Evolutionary conservation across 768 basidiomycete genomes (phyloP).

Genomic region (Mrakia hoshinonis): DNA sequence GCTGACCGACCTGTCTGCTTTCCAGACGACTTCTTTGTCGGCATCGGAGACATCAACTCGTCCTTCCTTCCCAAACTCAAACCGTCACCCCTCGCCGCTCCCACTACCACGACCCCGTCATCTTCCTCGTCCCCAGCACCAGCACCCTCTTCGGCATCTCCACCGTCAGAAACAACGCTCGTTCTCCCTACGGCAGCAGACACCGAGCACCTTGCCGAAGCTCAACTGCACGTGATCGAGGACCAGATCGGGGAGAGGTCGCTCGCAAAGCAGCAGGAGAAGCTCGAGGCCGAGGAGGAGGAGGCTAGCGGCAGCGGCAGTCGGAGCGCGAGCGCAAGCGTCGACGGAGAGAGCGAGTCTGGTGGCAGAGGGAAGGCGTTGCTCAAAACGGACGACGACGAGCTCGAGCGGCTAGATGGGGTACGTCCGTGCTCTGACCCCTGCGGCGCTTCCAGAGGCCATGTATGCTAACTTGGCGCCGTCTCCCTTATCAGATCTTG

Average conservation of each 20-base stretch:
- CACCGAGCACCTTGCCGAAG: slow-evolving; percentile 14
- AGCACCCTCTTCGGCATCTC: slow-evolving; percentile 5
- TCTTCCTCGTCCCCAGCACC: slow-evolving; percentile 28
- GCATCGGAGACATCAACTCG: slow-evolving; percentile 97
- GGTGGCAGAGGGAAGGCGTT: slow-evolving; percentile 52
- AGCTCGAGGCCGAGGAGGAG: neutral
- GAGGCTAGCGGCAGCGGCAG: neutral
- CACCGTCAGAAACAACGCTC: neutral
- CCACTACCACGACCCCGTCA: slow-evolving; percentile 19
- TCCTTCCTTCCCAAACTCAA: slow-evolving; percentile 70
- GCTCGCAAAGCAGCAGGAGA: slow-evolving; percentile 9
- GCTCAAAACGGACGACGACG: slow-evolving; percentile 76
- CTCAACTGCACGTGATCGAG: slow-evolving; percentile 12
- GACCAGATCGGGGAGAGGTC: slow-evolving; percentile 20
- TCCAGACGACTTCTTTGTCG: slow-evolving; percentile 91
- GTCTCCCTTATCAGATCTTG: slow-evolving; percentile 53
- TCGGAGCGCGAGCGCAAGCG: neutral
- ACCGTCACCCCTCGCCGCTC: slow-evolving; percentile 45
- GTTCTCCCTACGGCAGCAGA: slow-evolving; percentile 3
- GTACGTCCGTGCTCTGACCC: slow-evolving; percentile 44
- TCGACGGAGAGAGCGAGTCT: neutral
- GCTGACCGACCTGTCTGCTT: neutral
- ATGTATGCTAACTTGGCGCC: neutral
- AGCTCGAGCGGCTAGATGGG: slow-evolving; percentile 66
- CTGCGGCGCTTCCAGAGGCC: neutral